phyloP scores from a whole-genome alignment of 2,329 filamentous ascomycete species.

The Venturia carpophila region DNA sequence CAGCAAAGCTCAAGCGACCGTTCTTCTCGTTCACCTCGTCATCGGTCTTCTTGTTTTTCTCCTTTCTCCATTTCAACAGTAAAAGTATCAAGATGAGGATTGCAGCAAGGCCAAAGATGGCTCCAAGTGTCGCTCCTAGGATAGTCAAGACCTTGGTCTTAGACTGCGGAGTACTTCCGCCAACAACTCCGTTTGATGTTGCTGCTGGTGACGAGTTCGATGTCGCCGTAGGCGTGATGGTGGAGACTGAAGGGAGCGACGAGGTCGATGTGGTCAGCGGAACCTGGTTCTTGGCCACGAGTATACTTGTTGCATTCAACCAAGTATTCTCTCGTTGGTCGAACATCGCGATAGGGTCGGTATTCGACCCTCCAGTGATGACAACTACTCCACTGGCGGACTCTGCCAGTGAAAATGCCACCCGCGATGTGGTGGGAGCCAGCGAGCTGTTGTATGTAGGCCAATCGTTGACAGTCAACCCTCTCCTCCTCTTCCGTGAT shows the following conservation, averaged over 20 bases:
- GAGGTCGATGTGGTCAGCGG: conserved; percentile 28
- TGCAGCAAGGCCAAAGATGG: conserved; percentile 65
- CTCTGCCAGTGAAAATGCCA: conserved; percentile 65
- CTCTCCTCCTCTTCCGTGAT: conserved; percentile 33
- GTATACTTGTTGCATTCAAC: conserved; percentile 61
- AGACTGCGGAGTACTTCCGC: conserved; percentile 27
- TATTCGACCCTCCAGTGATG: conserved; percentile 64
- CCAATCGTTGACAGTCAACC: conserved; percentile 57
- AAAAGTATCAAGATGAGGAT: conserved; percentile 67
- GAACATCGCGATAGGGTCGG: conserved; percentile 68
- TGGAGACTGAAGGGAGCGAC: conserved; percentile 17
- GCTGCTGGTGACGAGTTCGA: conserved; percentile 31
- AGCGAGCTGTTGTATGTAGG: conserved; percentile 69
- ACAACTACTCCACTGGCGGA: conserved; percentile 60
- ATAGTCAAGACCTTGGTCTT: conserved; percentile 51
- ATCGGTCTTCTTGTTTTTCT: conserved; percentile 48
- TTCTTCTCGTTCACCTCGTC: conserved; percentile 48
- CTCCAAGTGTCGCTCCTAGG: conserved; percentile 73
- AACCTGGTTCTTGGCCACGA: conserved; percentile 42
- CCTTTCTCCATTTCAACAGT: conserved; percentile 54
- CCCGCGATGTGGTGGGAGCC: conserved; percentile 57
- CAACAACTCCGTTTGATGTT: conserved; percentile 30
- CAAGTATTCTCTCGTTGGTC: conserved; percentile 67
- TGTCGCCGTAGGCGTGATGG: conserved; percentile 28
- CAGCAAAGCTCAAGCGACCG: conserved; percentile 41